Conservation (phyloP, 768 basidiomycete genomes). For the Lentinula aciculospora region DNA sequence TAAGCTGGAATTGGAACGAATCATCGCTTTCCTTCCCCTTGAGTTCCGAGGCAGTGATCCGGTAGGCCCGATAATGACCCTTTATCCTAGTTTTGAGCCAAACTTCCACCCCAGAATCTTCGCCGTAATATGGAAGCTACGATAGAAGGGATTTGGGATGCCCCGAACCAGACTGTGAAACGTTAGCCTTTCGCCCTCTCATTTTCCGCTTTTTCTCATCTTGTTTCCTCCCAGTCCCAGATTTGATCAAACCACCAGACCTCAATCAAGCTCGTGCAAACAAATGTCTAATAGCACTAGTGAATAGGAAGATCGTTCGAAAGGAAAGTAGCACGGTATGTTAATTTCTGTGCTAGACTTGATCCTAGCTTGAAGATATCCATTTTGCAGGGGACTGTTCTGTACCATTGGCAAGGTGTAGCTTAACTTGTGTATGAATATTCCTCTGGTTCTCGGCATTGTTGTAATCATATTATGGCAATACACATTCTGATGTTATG, state of each 20-base stretch:
- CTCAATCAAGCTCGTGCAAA: conserved; percentile 89
- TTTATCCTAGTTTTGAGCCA: background rate
- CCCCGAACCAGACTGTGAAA: conserved; percentile 54
- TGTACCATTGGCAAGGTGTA: conserved; percentile 65
- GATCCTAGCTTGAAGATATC: background rate
- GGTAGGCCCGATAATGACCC: conserved; percentile 33
- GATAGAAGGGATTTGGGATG: conserved; percentile 70
- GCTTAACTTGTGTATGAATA: background rate
- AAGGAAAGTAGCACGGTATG: conserved; percentile 67
- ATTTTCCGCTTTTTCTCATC: background rate
- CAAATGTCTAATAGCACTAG: conserved; percentile 88
- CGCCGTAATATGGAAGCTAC: conserved; percentile 77
- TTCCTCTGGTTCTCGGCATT: background rate
- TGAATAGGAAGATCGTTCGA: conserved; percentile 76
- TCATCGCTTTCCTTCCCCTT: conserved; percentile 73
- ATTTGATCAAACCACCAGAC: conserved; percentile 74
- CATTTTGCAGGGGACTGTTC: conserved; percentile 48
- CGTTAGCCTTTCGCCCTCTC: conserved; percentile 28
- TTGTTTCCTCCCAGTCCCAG: conserved; percentile 47
- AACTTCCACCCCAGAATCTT: conserved; percentile 42
- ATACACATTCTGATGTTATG: too few relatives aligned
- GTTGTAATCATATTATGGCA: background rate
- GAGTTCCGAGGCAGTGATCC: conserved; percentile 90
- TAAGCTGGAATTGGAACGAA: conserved; percentile 60
- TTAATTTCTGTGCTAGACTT: background rate